Evolutionary conservation across 345 rosid genomes (phyloP).

Genomic region (Boechera divaricarpa): DNA sequence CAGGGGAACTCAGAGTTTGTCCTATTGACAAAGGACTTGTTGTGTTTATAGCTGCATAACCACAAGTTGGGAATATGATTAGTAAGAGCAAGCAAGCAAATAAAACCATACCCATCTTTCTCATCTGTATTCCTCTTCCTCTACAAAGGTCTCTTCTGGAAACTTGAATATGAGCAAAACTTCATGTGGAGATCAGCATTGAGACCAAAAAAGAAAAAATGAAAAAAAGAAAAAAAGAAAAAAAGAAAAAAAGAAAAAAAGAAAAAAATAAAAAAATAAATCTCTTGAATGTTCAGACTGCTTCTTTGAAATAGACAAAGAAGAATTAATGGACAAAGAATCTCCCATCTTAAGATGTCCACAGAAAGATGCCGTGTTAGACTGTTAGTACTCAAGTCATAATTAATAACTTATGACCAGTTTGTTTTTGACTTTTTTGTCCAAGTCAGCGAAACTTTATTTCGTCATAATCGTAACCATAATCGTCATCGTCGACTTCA

Average conservation of each 20-base stretch:
- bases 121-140: background rate
- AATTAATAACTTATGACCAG: background rate
- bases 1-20: constrained; percentile 37
- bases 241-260: too few species aligned
- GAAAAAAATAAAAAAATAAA: background rate
- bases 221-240: too few species aligned
- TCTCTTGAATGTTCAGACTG: constrained; percentile 3
- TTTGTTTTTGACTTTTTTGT: too few species aligned
- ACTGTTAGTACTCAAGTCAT: background rate
- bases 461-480: background rate
- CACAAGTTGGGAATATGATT: background rate
- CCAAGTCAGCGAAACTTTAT: background rate
- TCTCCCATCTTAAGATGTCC: constrained; percentile 28
- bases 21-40: constrained; percentile 34
- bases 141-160: constrained; percentile 6
- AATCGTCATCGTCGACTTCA: too few species aligned
- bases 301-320: constrained; percentile 16
- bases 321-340: constrained; percentile 10
- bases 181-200: background rate
- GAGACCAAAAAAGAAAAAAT: constrained; percentile 3
- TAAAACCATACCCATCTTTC: constrained; percentile 15
- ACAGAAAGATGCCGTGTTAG: constrained; percentile 23
- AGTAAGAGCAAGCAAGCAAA: constrained; percentile 4
- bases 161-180: constrained; percentile 14
- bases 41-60: constrained; percentile 21